A percentile compares a stretch with the other conserved stretches of the same genome.
phyloP scores from a whole-genome alignment of 164 flowering plant species.

The Litsea cubeba region DNA sequence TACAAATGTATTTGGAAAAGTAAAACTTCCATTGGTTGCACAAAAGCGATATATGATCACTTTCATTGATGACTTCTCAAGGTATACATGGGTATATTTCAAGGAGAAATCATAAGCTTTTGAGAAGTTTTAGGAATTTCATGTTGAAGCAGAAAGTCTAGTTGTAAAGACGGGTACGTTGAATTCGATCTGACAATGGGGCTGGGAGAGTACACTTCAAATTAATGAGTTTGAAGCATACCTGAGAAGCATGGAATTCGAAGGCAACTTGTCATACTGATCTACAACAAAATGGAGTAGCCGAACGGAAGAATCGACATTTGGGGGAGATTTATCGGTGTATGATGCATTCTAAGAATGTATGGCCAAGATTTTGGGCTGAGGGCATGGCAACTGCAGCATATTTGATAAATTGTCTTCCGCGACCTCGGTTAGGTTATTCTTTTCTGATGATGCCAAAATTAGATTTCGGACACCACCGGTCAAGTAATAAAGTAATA shows the following conservation, averaged over 20 bases:
- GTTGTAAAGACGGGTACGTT: not conserved
- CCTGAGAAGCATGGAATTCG: not conserved
- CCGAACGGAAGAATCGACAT: not conserved
- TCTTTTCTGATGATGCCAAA: too few species aligned
- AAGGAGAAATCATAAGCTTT: not conserved
- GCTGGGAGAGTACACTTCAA: not conserved
- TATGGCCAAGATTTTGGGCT: not conserved
- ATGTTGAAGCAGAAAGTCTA: not conserved
- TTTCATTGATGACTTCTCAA: too few species aligned
- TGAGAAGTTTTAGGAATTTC: not conserved
- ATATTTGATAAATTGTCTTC: not conserved
- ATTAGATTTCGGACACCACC: too few species aligned
- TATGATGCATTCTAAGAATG: not conserved
- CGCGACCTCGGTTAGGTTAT: not conserved
- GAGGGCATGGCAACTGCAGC: not conserved
- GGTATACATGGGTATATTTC: constrained; percentile 16
- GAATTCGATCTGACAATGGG: not conserved
- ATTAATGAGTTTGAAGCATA: not conserved
- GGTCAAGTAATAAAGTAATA: too few species aligned
- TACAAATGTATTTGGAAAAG: too few species aligned
- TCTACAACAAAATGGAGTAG: not conserved
- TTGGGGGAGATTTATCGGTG: not conserved
- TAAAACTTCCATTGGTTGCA: too few species aligned
- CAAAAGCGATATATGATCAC: too few species aligned
- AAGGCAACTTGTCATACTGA: not conserved